Percentiles rank a stretch among this genome's conserved stretches.
These are phyloP conservation scores for Pseudonectria buxi DNA, from an alignment of 2,329 filamentous ascomycete species.

Conservation along the genomic window DNA sequence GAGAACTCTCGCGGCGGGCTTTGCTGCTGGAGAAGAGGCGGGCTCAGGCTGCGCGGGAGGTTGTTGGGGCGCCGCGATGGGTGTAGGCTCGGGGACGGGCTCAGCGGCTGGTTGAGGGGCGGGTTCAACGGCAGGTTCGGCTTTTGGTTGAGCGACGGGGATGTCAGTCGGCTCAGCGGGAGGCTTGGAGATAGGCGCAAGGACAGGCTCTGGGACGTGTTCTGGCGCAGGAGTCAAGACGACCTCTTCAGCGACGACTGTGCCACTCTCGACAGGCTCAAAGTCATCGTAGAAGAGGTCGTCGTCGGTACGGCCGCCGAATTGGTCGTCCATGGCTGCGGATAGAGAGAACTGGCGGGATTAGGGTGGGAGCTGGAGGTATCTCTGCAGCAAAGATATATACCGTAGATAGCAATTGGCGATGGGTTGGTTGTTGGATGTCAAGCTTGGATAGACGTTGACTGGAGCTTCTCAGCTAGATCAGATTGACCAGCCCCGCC, in stretches of 20 bases:
- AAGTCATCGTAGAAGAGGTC: slow-evolving; percentile 58
- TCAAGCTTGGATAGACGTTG: no score
- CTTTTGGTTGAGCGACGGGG: no score
- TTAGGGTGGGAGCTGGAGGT: no score
- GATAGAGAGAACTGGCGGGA: neutral
- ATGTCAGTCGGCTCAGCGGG: slow-evolving; percentile 6
- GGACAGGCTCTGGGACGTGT: slow-evolving; percentile 7
- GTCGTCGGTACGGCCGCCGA: slow-evolving; percentile 54
- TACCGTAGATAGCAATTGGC: no score
- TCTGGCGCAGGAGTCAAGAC: slow-evolving; percentile 10
- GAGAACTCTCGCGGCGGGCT: slow-evolving; percentile 3
- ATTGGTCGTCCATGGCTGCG: slow-evolving; percentile 51
- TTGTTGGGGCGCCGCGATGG: slow-evolving; percentile 7
- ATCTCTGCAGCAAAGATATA: neutral
- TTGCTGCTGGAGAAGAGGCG: slow-evolving; percentile 6
- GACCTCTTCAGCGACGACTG: slow-evolving; percentile 20
- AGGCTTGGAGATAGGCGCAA: neutral
- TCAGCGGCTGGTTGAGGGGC: slow-evolving; percentile 4
- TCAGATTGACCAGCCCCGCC: no score
- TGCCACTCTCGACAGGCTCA: slow-evolving; percentile 42
- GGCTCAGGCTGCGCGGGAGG: slow-evolving; percentile 7
- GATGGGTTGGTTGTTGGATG: no score
- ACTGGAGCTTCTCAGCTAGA: no score
- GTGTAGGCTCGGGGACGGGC: slow-evolving; percentile 3
- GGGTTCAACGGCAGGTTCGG: slow-evolving; percentile 2